Conservation (phyloP, 2,329 filamentous ascomycete genomes). For the Scleromitrula shiraiana region DNA sequence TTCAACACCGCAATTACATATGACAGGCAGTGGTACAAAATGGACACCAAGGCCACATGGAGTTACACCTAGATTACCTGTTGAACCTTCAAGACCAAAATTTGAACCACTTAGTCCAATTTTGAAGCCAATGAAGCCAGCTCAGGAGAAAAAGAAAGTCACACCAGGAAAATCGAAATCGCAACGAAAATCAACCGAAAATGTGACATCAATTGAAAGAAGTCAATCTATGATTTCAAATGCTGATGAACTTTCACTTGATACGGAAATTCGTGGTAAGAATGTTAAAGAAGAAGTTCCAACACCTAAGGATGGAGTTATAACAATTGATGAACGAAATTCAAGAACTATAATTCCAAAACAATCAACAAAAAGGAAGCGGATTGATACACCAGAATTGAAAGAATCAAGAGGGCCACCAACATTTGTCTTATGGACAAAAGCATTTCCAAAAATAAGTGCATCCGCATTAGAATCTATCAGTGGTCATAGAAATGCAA, state of each 20-base stretch:
- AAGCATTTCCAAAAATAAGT: slow-evolving; percentile 66
- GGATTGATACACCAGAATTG: slow-evolving; percentile 31
- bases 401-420: slow-evolving; percentile 43
- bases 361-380: slow-evolving; percentile 47
- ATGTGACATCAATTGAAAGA: slow-evolving; percentile 29
- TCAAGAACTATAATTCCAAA: no score
- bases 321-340: slow-evolving; percentile 48
- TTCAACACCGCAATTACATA: slow-evolving; percentile 12
- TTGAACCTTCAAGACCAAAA: slow-evolving; percentile 42
- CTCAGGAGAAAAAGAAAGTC: slow-evolving; percentile 10
- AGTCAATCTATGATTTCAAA: slow-evolving; percentile 41
- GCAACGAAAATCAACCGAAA: slow-evolving; percentile 21
- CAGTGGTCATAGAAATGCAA: slow-evolving; percentile 67
- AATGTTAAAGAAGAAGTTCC: slow-evolving; percentile 51
- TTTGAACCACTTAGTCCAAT: slow-evolving; percentile 54
- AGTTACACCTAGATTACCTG: slow-evolving; percentile 41
- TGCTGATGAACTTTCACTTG: slow-evolving; percentile 40
- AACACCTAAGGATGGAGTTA: slow-evolving; percentile 48
- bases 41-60: slow-evolving; percentile 51
- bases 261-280: slow-evolving; percentile 34
- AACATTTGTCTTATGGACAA: slow-evolving; percentile 65
- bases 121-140: slow-evolving; percentile 31
- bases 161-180: slow-evolving; percentile 10
- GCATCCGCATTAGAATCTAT: slow-evolving; percentile 69
- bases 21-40: slow-evolving; percentile 41